Conservation (phyloP, 2,329 filamentous ascomycete species). For the Arthrobotrys sinensis region DNA sequence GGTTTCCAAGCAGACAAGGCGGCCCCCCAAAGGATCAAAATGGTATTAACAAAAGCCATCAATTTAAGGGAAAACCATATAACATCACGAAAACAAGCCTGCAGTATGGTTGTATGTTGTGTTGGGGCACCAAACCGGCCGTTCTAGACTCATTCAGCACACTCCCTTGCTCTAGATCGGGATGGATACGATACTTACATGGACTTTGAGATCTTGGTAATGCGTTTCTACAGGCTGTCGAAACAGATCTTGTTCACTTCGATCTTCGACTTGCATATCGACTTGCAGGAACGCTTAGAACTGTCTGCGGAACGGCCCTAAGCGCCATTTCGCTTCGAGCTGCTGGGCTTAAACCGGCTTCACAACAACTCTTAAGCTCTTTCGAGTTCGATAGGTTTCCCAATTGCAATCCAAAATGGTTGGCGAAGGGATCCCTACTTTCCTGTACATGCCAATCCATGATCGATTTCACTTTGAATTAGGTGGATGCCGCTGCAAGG, state of each 20-base stretch:
- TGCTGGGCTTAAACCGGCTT: background rate
- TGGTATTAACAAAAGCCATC: background rate
- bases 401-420: conserved; percentile 3
- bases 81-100: conserved; percentile 12
- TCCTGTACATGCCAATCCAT: conserved; percentile 35
- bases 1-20: background rate
- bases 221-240: conserved; percentile 6
- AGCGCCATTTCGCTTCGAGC: conserved; percentile 51
- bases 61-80: background rate
- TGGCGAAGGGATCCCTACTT: conserved; percentile 20
- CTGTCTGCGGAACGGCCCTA: conserved; percentile 49
- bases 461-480: conserved; percentile 18
- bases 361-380: background rate
- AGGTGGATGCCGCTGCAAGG: conserved; percentile 47
- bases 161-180: conserved; percentile 15
- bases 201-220: conserved; percentile 7
- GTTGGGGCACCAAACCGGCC: background rate
- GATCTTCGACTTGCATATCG: background rate
- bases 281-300: conserved; percentile 5
- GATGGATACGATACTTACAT: background rate
- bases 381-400: conserved; percentile 2
- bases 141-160: conserved; percentile 8
- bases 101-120: background rate
- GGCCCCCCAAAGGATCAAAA: background rate
- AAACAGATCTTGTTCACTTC: background rate